Percentiles rank a stretch among this genome's conserved stretches.
Conservation (phyloP, 164 flowering plant genomes). For the Macadamia tetraphylla region DNA sequence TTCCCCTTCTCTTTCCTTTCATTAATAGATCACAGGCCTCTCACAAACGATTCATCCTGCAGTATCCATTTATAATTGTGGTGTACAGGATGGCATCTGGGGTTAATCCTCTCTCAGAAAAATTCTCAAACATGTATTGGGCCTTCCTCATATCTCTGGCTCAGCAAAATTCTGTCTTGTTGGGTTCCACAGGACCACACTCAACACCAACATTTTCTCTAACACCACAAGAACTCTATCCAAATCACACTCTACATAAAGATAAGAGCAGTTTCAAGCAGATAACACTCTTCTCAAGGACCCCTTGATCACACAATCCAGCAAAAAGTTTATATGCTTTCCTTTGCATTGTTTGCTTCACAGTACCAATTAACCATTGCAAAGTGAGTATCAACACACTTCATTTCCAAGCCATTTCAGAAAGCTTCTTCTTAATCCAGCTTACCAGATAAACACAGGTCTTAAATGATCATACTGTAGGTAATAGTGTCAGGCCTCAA, state of each 20-base stretch:
- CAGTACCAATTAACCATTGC: conserved; percentile 72
- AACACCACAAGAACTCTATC: conserved; percentile 37
- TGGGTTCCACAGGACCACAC: conserved; percentile 18
- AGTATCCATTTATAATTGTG: conserved; percentile 61
- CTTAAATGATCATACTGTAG: conserved; percentile 49
- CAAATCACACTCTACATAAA: conserved; percentile 37
- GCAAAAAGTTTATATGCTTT: conserved; percentile 47
- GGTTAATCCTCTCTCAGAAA: conserved; percentile 31
- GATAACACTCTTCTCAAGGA: conserved; percentile 22
- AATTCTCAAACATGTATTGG: conserved; percentile 29
- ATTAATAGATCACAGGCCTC: conserved; percentile 53
- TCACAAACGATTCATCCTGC: conserved; percentile 35
- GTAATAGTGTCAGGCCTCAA: conserved; percentile 34
- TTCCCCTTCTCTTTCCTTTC: conserved; percentile 60
- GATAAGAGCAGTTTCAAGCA: conserved; percentile 43
- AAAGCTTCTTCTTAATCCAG: conserved; percentile 56
- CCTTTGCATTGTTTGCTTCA: conserved; percentile 25
- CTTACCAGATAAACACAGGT: conserved; percentile 56
- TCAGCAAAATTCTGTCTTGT: conserved; percentile 32
- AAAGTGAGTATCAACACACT: conserved; percentile 36
- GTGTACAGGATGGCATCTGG: conserved; percentile 61
- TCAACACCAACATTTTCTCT: conserved; percentile 26
- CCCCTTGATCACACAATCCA: conserved; percentile 26
- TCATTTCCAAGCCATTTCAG: conserved; percentile 34
- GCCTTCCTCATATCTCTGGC: conserved; percentile 51